These are phyloP conservation scores for Colletotrichum sp. DNA, from an alignment of 2,329 filamentous ascomycete species.

Conservation along the genomic window DNA sequence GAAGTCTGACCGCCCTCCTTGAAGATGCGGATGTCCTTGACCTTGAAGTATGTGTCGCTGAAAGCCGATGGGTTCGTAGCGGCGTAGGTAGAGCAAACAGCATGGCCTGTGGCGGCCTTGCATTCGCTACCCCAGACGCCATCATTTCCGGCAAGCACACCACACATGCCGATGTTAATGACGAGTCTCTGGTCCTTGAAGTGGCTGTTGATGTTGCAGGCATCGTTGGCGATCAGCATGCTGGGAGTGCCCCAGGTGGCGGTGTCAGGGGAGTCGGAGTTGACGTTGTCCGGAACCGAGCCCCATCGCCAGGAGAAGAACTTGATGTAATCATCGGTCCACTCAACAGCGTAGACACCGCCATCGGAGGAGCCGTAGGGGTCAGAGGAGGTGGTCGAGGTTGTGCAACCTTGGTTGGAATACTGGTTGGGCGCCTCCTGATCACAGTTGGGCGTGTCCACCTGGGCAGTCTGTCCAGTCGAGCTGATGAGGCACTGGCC, in stretches of 20 bases:
- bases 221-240: slow-evolving; percentile 60
- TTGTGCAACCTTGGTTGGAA: slow-evolving; percentile 44
- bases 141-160: slow-evolving; percentile 64
- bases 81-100: slow-evolving; percentile 42
- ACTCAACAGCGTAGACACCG: slow-evolving; percentile 50
- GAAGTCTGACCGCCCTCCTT: slow-evolving; percentile 21
- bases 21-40: slow-evolving; percentile 47
- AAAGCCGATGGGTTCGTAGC: slow-evolving; percentile 38
- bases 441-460: slow-evolving; percentile 44
- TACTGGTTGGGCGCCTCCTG: slow-evolving; percentile 38
- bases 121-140: slow-evolving; percentile 33
- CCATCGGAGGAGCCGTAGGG: slow-evolving; percentile 42
- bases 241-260: slow-evolving; percentile 67
- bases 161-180: slow-evolving; percentile 78
- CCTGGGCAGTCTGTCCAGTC: slow-evolving; percentile 31
- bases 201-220: slow-evolving; percentile 67
- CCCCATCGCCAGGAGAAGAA: slow-evolving; percentile 41
- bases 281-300: slow-evolving; percentile 37
- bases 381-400: slow-evolving; percentile 37
- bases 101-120: slow-evolving; percentile 24
- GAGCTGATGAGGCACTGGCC: slow-evolving; percentile 39
- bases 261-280: slow-evolving; percentile 60
- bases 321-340: slow-evolving; percentile 44
- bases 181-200: slow-evolving; percentile 75
- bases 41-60: slow-evolving; percentile 44